Percentiles rank a stretch among this genome's conserved stretches.
Conservation (phyloP, 495 filamentous ascomycete species). For the Tuber calosporum region DNA sequence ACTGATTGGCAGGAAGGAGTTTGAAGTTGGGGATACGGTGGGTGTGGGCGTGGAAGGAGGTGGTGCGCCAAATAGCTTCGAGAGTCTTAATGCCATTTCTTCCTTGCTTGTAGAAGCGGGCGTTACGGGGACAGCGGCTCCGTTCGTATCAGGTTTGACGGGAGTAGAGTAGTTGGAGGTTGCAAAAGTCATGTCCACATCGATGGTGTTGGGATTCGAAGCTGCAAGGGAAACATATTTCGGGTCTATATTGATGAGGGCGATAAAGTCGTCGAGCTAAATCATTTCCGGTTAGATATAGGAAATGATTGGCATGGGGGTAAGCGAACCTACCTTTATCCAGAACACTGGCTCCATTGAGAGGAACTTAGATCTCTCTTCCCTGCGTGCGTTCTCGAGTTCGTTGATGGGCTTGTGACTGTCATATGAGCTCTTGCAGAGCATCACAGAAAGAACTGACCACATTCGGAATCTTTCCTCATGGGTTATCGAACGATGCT, state of each 20-base stretch:
- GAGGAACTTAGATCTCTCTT: slow-evolving; percentile 38
- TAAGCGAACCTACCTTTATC: slow-evolving; percentile 34
- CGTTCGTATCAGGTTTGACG: slow-evolving; percentile 22
- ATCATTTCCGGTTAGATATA: slow-evolving; percentile 6
- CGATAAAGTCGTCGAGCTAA: slow-evolving; percentile 34
- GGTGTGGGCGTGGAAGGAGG: slow-evolving; percentile 12
- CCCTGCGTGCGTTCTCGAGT: slow-evolving; percentile 22
- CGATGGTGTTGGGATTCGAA: slow-evolving; percentile 21
- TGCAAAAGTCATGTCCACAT: slow-evolving; percentile 30
- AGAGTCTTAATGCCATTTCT: slow-evolving; percentile 31
- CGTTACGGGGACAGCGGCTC: slow-evolving; percentile 8
- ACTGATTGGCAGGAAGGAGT: not conserved
- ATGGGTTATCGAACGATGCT: slow-evolving; percentile 19
- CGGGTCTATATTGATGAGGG: slow-evolving; percentile 30
- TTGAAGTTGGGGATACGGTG: slow-evolving; percentile 29
- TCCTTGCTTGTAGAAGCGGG: slow-evolving; percentile 21
- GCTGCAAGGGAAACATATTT: slow-evolving; percentile 24
- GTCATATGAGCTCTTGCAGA: slow-evolving; percentile 31
- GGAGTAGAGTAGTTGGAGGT: slow-evolving; percentile 23
- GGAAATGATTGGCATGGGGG: not conserved
- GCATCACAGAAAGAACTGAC: slow-evolving; percentile 34
- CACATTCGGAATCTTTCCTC: slow-evolving; percentile 39
- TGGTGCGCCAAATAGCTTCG: slow-evolving; percentile 24
- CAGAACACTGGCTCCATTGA: slow-evolving; percentile 40
- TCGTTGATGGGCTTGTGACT: slow-evolving; percentile 28